Conservation (phyloP, 495 filamentous ascomycete species). For the Xylaria flabelliformis region DNA sequence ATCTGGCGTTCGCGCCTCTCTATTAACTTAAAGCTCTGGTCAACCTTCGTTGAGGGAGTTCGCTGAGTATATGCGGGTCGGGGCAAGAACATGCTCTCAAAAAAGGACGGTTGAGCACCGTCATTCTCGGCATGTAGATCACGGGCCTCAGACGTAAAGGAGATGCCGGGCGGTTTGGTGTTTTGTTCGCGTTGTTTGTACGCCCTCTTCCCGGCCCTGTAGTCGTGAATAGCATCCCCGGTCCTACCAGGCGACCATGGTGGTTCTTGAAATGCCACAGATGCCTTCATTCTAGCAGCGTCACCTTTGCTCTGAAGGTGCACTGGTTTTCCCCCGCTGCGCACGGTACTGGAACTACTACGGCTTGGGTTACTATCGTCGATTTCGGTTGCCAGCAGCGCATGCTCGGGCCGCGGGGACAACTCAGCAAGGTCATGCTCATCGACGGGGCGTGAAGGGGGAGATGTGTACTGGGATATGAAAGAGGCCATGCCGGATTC, state of each 20-base stretch:
- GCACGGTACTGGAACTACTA: neutral
- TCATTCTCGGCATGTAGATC: constrained; percentile 16
- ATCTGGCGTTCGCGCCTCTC: constrained; percentile 65
- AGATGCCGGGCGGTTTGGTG: constrained; percentile 29
- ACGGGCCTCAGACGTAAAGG: constrained; percentile 30
- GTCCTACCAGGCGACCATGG: constrained; percentile 11
- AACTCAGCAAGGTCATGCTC: constrained; percentile 53
- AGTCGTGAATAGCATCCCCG: constrained; percentile 2
- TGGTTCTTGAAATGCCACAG: constrained; percentile 26
- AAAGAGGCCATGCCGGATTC: constrained; percentile 36
- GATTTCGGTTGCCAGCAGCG: constrained; percentile 34
- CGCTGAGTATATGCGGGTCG: constrained; percentile 33
- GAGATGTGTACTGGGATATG: constrained; percentile 34
- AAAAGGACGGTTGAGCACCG: constrained; percentile 30
- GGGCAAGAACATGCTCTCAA: constrained; percentile 38
- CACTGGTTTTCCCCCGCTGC: neutral
- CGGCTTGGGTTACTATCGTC: neutral
- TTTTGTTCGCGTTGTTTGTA: constrained; percentile 14
- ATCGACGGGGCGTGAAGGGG: constrained; percentile 28
- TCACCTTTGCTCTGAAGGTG: neutral
- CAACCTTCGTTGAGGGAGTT: constrained; percentile 26
- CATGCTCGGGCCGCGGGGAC: constrained; percentile 49
- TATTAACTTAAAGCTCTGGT: constrained; percentile 45
- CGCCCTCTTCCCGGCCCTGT: constrained; percentile 13
- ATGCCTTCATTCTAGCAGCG: constrained; percentile 12